Evolutionary conservation across 2,329 filamentous ascomycete species (phyloP).

Genomic region (Fusarium sp.): DNA sequence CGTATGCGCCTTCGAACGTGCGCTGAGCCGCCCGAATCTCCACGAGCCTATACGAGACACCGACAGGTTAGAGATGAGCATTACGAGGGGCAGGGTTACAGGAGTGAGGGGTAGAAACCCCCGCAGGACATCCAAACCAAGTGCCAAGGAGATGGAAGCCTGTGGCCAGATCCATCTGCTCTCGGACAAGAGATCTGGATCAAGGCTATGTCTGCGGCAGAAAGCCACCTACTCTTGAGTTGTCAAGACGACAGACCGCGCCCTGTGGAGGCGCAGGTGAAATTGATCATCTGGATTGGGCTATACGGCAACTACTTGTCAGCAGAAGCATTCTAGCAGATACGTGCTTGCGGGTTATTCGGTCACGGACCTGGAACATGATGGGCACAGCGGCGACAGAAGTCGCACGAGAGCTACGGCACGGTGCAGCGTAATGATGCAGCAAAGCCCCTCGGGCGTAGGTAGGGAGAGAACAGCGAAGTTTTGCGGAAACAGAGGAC

Average conservation of each 20-base stretch:
- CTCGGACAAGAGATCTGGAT: not conserved
- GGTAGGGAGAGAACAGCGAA: not conserved
- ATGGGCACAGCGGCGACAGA: conserved; percentile 1
- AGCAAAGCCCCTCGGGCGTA: not conserved
- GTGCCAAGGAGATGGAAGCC: not conserved
- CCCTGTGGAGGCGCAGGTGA: conserved; percentile 84
- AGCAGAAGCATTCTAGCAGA: conserved; percentile 6
- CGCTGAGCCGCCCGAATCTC: conserved; percentile 95
- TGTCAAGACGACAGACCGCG: conserved; percentile 84
- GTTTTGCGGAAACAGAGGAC: no score
- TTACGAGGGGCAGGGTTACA: not conserved
- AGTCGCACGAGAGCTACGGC: conserved; percentile 4
- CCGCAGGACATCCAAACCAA: not conserved
- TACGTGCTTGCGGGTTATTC: conserved; percentile 1
- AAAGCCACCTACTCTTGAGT: conserved; percentile 72
- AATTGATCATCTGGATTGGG: conserved; percentile 79
- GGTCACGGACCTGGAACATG: conserved; percentile 45
- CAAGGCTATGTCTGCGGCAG: not conserved
- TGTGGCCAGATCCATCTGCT: not conserved
- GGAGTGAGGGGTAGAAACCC: not conserved
- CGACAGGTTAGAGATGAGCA: not conserved
- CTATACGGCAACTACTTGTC: conserved; percentile 49
- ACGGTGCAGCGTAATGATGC: not conserved
- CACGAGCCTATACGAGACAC: conserved; percentile 69
- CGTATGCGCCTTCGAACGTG: conserved; percentile 97